Percentiles rank a stretch among this genome's conserved stretches.
Evolutionary conservation across 306 rosid species (phyloP).

Genomic region (Cucurbita ficifolia): DNA sequence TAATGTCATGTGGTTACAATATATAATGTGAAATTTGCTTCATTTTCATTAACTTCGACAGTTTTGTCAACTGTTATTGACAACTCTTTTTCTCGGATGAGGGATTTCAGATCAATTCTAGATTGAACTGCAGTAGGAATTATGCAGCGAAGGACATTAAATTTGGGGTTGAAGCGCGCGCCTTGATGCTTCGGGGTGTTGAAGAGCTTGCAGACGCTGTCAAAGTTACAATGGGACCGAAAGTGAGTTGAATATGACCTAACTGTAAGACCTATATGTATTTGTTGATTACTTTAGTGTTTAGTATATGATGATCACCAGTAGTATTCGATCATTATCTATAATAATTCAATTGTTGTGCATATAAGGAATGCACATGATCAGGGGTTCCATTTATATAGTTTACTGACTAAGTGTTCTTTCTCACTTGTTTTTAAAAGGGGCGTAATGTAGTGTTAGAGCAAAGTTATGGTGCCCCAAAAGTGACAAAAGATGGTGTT

Average conservation of each 20-base stretch:
- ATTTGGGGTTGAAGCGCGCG: slow-evolving; percentile 39
- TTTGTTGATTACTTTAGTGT: not conserved
- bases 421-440: slow-evolving; percentile 2
- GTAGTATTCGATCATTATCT: not conserved
- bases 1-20: not conserved
- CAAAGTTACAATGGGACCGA: slow-evolving; percentile 5
- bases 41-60: not conserved
- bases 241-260: not conserved
- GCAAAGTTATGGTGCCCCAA: slow-evolving; percentile 44
- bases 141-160: slow-evolving; percentile 40
- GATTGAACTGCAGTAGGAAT: slow-evolving; percentile 24
- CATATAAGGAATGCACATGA: not conserved
- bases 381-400: not conserved
- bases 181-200: slow-evolving; percentile 37
- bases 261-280: not conserved
- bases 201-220: slow-evolving; percentile 46
- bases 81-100: not conserved
- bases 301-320: not conserved
- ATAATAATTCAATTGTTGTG: not conserved
- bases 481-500: slow-evolving; percentile 45
- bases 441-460: slow-evolving; percentile 42
- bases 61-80: not conserved
- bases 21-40: not conserved
- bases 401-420: not conserved
- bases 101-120: slow-evolving; percentile 26